Base-by-base conservation (phyloP, 108 stramenopile species). In the Epithemia pelagica region DNA sequence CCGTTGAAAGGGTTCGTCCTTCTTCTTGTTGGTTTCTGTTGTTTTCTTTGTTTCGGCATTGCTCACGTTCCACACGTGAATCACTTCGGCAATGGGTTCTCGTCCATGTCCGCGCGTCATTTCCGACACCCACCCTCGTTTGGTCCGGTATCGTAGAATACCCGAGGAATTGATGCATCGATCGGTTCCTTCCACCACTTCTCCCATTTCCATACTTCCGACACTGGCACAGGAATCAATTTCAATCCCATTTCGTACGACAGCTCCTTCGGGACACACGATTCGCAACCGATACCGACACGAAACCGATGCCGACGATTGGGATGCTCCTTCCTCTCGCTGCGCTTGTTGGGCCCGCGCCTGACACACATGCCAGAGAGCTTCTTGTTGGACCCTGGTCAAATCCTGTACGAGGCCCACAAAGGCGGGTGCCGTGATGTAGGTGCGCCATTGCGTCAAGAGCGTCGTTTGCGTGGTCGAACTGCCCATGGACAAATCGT, bases 71-170 rank as follows among this genome's bases (percentile, higher is more conserved):
- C 78, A 79, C 18, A 96, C 80, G 25, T 73, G 68, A 33, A 98
- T 54, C 18, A 95, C 77, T 82, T 96, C 96, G n/a, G 91, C 87
- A 59, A 98, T 95, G 22, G 95, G 92, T 64, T 95, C 94, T 27
- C 92, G 83, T 0, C 88, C 92, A 69, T 89, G 89, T 32, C 95
- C 94, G 19, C 96, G 86, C 8, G 92, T 89, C 60, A 85, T 78
- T 77, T 97, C 97, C 18, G 95, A 95, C 20, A 98, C 69, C 96
- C 95, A 98, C 0, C 97, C 97, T 53, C 84, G 69, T 5, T 54
- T 61, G 1, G 94, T 96, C 20, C 82, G 81, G 63, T 96, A 98
- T 23, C 97, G 78, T 53, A 95, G 60, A 22, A 96, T 87, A 29
- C 95, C 97, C n/a, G 84, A 91, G 2, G 86, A 78, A 66, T 92